Conservation (phyloP, 2,329 filamentous ascomycete species). For the Aspergillus ochraceus region DNA sequence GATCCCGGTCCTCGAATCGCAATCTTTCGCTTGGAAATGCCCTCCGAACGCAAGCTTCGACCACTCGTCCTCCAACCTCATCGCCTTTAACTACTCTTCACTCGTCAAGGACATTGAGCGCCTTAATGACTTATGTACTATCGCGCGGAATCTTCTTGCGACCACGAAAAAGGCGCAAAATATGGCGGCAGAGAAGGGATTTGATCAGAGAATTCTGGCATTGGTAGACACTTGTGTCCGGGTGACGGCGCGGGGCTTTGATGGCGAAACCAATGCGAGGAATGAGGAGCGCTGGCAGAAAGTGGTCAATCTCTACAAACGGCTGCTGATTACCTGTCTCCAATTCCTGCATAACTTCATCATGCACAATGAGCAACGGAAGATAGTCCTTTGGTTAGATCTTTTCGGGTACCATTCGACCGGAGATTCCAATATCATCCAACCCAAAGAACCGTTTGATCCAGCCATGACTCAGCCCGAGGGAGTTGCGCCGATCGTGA, state of each 20-base stretch:
- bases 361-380: slow-evolving; percentile 64
- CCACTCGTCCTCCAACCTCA: slow-evolving; percentile 59
- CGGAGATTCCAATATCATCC: slow-evolving; percentile 46
- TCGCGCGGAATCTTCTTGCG: slow-evolving; percentile 62
- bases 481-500: slow-evolving; percentile 44
- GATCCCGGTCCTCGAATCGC: slow-evolving; percentile 60
- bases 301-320: slow-evolving; percentile 66
- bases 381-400: slow-evolving; percentile 65
- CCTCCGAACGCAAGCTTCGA: slow-evolving; percentile 58
- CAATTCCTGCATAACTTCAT: slow-evolving; percentile 68
- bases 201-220: slow-evolving; percentile 62
- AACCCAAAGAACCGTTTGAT: slow-evolving; percentile 44
- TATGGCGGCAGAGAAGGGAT: slow-evolving; percentile 59
- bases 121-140: slow-evolving; percentile 61
- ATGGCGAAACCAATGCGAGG: slow-evolving; percentile 61
- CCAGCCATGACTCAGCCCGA: slow-evolving; percentile 34
- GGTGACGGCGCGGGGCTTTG: slow-evolving; percentile 64
- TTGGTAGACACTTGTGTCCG: slow-evolving; percentile 64
- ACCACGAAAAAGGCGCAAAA: slow-evolving; percentile 63
- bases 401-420: slow-evolving; percentile 60
- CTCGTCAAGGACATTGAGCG: slow-evolving; percentile 64
- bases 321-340: slow-evolving; percentile 64
- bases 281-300: slow-evolving; percentile 67
- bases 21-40: slow-evolving; percentile 62
- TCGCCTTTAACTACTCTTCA: slow-evolving; percentile 59